Conservation (phyloP, 2,329 filamentous ascomycete species). For the Verticillium albo-atrum region DNA sequence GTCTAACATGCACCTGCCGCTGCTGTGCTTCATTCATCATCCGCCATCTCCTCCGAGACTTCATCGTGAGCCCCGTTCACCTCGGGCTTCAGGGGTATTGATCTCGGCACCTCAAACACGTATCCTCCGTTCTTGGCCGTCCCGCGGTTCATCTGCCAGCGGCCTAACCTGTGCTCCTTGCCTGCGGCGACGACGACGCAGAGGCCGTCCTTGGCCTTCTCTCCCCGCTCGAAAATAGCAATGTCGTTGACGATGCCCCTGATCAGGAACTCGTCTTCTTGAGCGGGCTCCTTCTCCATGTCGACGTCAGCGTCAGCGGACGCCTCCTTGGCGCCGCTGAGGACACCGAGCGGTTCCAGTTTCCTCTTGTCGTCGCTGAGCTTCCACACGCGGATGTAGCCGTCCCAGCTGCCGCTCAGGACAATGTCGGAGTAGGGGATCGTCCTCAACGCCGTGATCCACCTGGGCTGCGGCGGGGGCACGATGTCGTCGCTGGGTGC, state of each 20-base stretch:
- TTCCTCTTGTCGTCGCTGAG: conserved; percentile 77
- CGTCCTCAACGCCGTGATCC: conserved; percentile 83
- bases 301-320: not conserved
- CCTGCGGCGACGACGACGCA: conserved; percentile 84
- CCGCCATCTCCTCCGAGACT: conserved; percentile 13
- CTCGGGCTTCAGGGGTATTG: conserved; percentile 19
- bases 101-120: conserved; percentile 73
- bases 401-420: conserved; percentile 92
- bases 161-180: conserved; percentile 78
- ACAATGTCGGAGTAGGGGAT: conserved; percentile 89
- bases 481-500: conserved; percentile 57
- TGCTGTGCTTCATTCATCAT: not conserved
- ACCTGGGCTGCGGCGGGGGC: conserved; percentile 67
- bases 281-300: not conserved
- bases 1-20: not conserved
- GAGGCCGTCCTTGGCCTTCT: conserved; percentile 69
- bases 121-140: conserved; percentile 75
- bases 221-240: conserved; percentile 78
- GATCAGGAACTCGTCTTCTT: conserved; percentile 29
- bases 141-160: conserved; percentile 64
- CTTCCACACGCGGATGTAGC: conserved; percentile 78
- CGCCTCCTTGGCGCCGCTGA: conserved; percentile 26
- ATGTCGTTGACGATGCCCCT: conserved; percentile 86
- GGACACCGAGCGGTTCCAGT: conserved; percentile 66
- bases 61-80: conserved; percentile 28